Evolutionary conservation across 2,329 filamentous ascomycete species (phyloP), one percentile per base, ranked within the genome.

Genomic region (Dactylella cylindrospora): DNA sequence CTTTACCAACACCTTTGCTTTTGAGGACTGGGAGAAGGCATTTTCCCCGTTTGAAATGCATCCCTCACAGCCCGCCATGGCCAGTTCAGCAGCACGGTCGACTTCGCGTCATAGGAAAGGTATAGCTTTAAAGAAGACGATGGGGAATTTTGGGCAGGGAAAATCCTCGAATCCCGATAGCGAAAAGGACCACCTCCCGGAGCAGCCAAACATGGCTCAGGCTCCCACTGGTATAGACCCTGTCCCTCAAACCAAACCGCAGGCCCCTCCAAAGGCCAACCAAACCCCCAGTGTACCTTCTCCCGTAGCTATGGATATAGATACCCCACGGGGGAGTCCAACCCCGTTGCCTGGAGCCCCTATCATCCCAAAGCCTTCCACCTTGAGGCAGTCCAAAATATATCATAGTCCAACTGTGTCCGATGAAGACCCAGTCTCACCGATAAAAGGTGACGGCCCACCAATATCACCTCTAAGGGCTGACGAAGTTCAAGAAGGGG

Each of bases 231-330:
- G 8, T 25, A 33, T 15, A n/a, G 8, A 25, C 19, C 43, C 28
- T 9, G 28, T 17, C 1, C n/a, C 26, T 33, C 17, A 26, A 17
- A 22, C 46, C n/a, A n/a, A n/a, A n/a, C n/a, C n/a, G n/a, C n/a
- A n/a, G 31, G 15, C 28, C 2, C 17, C 23, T n/a, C 55, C n/a
- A 12, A 53, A 36, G 19, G 47, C 22, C 5, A 19, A n/a, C 13
- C 44, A n/a, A 22, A 35, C 29, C 12, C 31, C 22, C 1, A 46
- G 43, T 26, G 33, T 40, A 13, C 59, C 59, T 12, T 64, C 59
- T 0, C 59, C 55, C 7, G 23, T 64, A 7, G 59, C 50, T 8
- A 64, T 64, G 59, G 59, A 64, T 46, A 54, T 64, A 23, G 59
- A 64, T 22, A 55, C 59, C 7, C 50, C 59, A 13, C 43, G 41